phyloP scores from a whole-genome alignment of 2,329 filamentous ascomycete species.

The Cephalotrichum gorgonifer region DNA sequence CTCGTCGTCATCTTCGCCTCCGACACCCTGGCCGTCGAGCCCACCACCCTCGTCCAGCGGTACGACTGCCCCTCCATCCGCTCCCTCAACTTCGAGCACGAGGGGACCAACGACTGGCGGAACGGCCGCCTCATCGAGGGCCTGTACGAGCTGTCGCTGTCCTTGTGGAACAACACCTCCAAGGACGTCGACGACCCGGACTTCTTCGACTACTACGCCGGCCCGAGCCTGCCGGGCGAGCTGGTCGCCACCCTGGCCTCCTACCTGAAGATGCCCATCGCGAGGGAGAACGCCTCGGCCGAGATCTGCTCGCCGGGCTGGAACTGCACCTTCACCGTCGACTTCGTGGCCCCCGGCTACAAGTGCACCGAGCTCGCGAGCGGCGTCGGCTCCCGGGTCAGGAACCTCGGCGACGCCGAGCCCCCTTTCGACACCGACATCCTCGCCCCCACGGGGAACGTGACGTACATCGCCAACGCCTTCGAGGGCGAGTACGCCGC shows the following conservation, averaged over 20 bases:
- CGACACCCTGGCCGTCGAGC: conserved; percentile 22
- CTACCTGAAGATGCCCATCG: conserved; percentile 14
- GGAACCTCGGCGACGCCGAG: conserved; percentile 12
- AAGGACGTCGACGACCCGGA: conserved; percentile 9
- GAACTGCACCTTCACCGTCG: conserved; percentile 22
- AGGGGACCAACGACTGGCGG: conserved; percentile 23
- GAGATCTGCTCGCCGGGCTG: conserved; percentile 20
- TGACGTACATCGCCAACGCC: conserved; percentile 19
- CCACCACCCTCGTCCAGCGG: conserved; percentile 10
- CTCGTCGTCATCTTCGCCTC: conserved; percentile 27
- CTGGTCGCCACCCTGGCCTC: conserved; percentile 17
- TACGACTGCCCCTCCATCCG: conserved; percentile 18
- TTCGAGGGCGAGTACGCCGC: conserved; percentile 17
- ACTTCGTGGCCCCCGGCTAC: conserved; percentile 24
- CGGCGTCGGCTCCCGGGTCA: conserved; percentile 14
- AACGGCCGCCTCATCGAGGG: conserved; percentile 16
- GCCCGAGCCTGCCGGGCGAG: conserved; percentile 13
- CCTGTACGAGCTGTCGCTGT: conserved; percentile 17
- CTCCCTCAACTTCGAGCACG: conserved; percentile 20
- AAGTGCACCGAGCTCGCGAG: conserved; percentile 20
- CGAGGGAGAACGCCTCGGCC: conserved; percentile 15
- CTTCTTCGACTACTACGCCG: conserved; percentile 22
- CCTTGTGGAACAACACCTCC: conserved; percentile 20
- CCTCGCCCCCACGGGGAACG: conserved; percentile 17
- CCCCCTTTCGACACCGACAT: conserved; percentile 16